phyloP scores from a whole-genome alignment of 2,329 filamentous ascomycete species.

The Chrysoporthe deuterocubensis region DNA sequence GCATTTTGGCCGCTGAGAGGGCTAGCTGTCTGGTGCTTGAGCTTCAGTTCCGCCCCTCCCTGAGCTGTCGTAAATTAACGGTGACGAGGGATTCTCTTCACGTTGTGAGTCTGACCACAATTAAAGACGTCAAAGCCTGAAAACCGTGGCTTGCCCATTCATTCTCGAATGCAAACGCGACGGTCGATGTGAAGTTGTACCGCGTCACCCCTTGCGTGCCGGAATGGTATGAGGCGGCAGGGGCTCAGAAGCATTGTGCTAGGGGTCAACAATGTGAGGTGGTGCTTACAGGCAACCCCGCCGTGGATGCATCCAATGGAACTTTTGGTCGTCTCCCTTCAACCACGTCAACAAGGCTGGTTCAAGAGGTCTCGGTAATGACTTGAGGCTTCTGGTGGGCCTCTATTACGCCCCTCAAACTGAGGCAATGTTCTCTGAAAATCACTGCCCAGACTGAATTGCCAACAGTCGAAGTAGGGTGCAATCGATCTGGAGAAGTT shows the following conservation, averaged over 20 bases:
- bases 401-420: too few species aligned
- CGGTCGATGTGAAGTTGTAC: background rate
- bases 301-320: background rate
- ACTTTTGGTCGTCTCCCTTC: too few species aligned
- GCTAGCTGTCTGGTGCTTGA: background rate
- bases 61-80: background rate
- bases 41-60: background rate
- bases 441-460: too few species aligned
- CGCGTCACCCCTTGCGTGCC: background rate
- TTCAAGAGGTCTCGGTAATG: too few species aligned
- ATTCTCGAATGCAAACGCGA: background rate
- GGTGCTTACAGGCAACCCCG: background rate
- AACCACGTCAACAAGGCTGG: background rate
- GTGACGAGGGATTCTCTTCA: background rate
- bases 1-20: constrained; percentile 16
- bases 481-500: too few species aligned
- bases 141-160: too few species aligned
- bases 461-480: too few species aligned
- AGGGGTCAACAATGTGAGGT: background rate
- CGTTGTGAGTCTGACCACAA: background rate
- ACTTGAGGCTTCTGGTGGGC: too few species aligned
- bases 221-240: background rate
- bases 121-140: background rate
- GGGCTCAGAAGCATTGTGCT: constrained; percentile 7
- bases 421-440: too few species aligned